phyloP scores from a whole-genome alignment of 495 filamentous ascomycete genomes.

The Aspergillus coremiiformis region DNA sequence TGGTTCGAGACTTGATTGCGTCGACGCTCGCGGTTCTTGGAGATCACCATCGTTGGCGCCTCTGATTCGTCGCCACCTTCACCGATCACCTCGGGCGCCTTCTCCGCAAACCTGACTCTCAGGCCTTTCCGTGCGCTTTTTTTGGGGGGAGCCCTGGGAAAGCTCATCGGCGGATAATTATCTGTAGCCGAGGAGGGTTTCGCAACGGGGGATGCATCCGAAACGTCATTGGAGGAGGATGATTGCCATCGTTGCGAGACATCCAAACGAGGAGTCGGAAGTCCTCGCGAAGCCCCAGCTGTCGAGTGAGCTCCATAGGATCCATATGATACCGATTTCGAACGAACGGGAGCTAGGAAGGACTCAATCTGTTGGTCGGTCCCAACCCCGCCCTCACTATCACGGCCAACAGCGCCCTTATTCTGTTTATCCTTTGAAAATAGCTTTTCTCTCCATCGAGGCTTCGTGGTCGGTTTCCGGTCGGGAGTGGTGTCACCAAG shows the following conservation, averaged over 20 bases:
- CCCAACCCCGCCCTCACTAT: constrained; percentile 12
- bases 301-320: constrained; percentile 9
- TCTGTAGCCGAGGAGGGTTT: constrained; percentile 16
- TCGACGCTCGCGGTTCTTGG: constrained; percentile 40
- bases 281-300: constrained; percentile 13
- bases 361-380: constrained; percentile 40
- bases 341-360: constrained; percentile 34
- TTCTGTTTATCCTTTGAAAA: constrained; percentile 38
- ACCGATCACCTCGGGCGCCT: constrained; percentile 69
- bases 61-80: constrained; percentile 81
- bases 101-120: constrained; percentile 61
- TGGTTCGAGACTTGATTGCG: constrained; percentile 19
- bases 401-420: constrained; percentile 17
- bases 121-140: constrained; percentile 52
- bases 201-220: constrained; percentile 12
- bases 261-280: constrained; percentile 14
- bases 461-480: constrained; percentile 31
- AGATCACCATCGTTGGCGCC: constrained; percentile 59
- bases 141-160: constrained; percentile 19
- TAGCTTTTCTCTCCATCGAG: constrained; percentile 43
- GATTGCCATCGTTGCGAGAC: constrained; percentile 14
- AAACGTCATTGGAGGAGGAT: constrained; percentile 21
- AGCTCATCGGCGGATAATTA: constrained; percentile 4
- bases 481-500: constrained; percentile 25
- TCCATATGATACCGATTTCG: constrained; percentile 15